Evolutionary conservation across 768 basidiomycete species (phyloP), one percentile per base, ranked within the genome.

Genomic region (Lentinula raphanica): DNA sequence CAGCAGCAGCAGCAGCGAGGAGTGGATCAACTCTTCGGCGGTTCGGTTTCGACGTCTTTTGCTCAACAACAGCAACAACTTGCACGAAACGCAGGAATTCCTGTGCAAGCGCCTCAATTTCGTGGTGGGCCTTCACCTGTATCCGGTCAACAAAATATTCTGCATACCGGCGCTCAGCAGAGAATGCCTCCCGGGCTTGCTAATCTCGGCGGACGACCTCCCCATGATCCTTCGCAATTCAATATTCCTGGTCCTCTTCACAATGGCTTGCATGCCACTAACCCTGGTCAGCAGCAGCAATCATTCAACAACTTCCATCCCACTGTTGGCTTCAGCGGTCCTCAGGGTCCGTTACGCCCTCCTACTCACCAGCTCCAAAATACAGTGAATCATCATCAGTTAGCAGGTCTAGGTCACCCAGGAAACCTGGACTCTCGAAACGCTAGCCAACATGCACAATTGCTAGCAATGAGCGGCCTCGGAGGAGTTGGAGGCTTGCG

Each of bases 161-260:
- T 82, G 40, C 72, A 78, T 39, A 73, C 74, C 32, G 67, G 70
- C 13, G 72, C 74, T 39, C 77, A 78, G 57, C 87, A 87, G 65
- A 82, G 88, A 42, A 72, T 92, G 32, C 90, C 90, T 12, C 89
- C 89, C 15, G 90, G 90, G 31, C 74, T 92, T 38, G 90, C 90
- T 12, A 91, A 91, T 65, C 79, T 92, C 19, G 91, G 90, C 28
- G 89, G 83, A 42, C 84, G 90, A 6, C 90, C 89, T 23, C 90
- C 90, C 2, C 89, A 90, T 62, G 90, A 92, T 51, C 83, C 87
- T 21, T 77, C 79, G 8, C 90, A 88, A 63, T 86, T 85, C 64
- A 79, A 83, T 28, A 72, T 83, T 65, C 71, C 76, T 51, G 75
- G 75, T 19, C 73, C 74, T 5, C 65, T 83, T 38, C 83, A 82